These are phyloP conservation scores for Hysterangium stoloniferum DNA, from an alignment of 768 basidiomycete species.

Conservation along the genomic window DNA sequence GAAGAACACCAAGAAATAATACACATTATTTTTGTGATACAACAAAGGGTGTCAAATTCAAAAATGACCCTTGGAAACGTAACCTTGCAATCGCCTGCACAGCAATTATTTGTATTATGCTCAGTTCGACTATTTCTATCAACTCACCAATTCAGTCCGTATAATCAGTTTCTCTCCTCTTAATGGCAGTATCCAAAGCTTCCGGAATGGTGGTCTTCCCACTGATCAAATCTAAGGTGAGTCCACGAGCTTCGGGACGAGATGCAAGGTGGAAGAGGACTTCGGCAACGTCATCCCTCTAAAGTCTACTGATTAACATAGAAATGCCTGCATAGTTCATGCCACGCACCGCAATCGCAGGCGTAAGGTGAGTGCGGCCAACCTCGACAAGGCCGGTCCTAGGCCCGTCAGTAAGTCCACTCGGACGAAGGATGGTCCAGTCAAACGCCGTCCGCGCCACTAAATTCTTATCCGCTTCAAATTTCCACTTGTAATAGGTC, in stretches of 20 bases:
- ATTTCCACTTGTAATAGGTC: conserved; percentile 34
- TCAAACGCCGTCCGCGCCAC: conserved; percentile 45
- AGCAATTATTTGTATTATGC: no score
- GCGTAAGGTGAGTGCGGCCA: conserved; percentile 44
- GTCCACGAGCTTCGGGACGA: conserved; percentile 44
- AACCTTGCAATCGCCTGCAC: no score
- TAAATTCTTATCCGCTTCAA: conserved; percentile 36
- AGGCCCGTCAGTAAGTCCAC: conserved; percentile 40
- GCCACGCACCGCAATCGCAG: conserved; percentile 39
- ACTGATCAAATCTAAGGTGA: conserved; percentile 54
- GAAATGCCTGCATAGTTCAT: background rate
- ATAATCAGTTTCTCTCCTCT: conserved; percentile 39
- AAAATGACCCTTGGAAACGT: no score
- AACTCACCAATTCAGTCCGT: background rate
- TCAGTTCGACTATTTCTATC: background rate
- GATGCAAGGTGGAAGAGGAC: conserved; percentile 40
- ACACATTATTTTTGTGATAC: no score
- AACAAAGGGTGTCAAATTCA: no score
- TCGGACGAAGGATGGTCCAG: conserved; percentile 64
- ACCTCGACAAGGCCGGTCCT: conserved; percentile 45
- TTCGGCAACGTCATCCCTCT: conserved; percentile 55
- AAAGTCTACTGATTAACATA: background rate
- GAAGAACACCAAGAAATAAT: no score
- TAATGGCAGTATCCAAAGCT: conserved; percentile 42
- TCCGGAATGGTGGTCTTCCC: conserved; percentile 40